Evolutionary conservation across 345 rosid species (phyloP), one percentile per base, ranked within the genome.

Genomic region (Citrus inodora): DNA sequence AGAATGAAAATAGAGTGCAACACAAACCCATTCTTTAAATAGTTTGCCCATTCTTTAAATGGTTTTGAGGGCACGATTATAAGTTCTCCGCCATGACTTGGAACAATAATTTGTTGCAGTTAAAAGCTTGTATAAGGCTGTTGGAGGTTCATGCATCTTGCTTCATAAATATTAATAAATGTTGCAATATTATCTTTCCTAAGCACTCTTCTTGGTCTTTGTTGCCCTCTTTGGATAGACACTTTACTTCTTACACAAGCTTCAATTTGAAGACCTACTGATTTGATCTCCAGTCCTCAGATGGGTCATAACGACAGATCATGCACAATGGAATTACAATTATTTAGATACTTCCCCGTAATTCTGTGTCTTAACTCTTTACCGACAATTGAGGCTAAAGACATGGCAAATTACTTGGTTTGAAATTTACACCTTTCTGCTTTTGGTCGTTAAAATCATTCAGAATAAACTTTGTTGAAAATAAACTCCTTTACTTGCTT

Each of bases 21-120:
- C 53, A 53, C 58, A 53, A 27, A 32, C 48, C 38, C 82, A 78
- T 81, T 87, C 79, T 85, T 87, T 83, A 78, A 75, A 70, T 68
- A 79, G 81, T 76, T 80, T 77, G 81, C 37, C 38, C 82, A 78
- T 81, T 87, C 79, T 85, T 87, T 83, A 78, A 75, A 70, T 68
- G 81, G 81, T 78, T 80, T 77, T 77, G 81, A 73, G 83, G 67
- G 75, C 83, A 53, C 61, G 32, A 37, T 86, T 75, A 58, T 76
- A 71, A 76, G 85, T 73, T 76, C 81, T 75, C 77, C 65, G 70
- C 84, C 84, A 78, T 78, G 74, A 25, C 30, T 76, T 64, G 71
- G 76, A 80, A 38, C 74, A 58, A 76, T 74, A 80, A 74, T 37
- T 61, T 16, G 53, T 69, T 6, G 74, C 22, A 17, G 58, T 1